Evolutionary conservation across 441 rosid species (phyloP).

Genomic region (Kokia cookei): DNA sequence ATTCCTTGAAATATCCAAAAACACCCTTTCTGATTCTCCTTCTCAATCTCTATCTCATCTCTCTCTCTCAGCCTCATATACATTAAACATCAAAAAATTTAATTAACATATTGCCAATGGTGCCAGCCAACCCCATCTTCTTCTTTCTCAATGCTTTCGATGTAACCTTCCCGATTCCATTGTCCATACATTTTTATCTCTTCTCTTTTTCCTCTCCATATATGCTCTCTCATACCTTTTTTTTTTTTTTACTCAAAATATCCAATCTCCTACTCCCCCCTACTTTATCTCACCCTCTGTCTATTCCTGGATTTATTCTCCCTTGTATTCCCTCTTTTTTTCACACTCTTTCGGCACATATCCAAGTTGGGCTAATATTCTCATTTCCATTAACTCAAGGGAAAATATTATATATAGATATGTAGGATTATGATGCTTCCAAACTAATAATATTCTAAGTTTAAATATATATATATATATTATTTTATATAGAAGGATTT

Average conservation of each 20-base stretch:
- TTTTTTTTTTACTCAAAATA: background rate
- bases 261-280: background rate
- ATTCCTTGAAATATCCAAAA: background rate
- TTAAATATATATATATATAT: too few species aligned
- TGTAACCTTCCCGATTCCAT: conserved; percentile 18
- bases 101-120: background rate
- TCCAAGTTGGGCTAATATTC: background rate
- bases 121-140: conserved; percentile 1
- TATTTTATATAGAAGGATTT: too few species aligned
- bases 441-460: background rate
- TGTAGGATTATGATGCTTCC: background rate
- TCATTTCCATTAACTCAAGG: background rate
- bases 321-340: background rate
- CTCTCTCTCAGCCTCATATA: background rate
- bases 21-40: background rate
- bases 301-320: background rate
- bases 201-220: background rate
- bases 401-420: background rate
- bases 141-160: background rate
- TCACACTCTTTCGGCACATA: background rate
- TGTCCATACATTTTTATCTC: conserved; percentile 10
- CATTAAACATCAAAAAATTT: background rate
- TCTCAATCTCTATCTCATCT: background rate
- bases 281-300: background rate
- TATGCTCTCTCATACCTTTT: too few species aligned